Base-by-base conservation (phyloP, 768 basidiomycete genomes). In the Tylopilus subfusipes region DNA sequence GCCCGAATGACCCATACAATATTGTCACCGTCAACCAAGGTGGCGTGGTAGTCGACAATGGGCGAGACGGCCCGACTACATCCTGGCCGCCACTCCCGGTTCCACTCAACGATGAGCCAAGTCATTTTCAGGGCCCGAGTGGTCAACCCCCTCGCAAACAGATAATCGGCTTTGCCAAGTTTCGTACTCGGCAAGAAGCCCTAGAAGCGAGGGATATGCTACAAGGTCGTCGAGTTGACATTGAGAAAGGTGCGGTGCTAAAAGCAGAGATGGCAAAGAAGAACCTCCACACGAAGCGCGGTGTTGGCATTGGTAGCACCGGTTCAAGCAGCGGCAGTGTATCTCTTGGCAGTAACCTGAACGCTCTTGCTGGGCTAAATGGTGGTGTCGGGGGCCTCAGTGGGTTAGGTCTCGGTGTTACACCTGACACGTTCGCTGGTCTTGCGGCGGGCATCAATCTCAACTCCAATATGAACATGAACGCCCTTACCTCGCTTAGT, bases 211-310 rank as follows among this genome's bases (percentile, higher is more conserved):
- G 90, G 36, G 96, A 98, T 64, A 78, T 84, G 7, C 76, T 99
- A 6, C 93, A 95, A 68, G 94, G 96, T 6, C 79, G 88, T 50
- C 81, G 92, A 52, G 90, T 98, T 33, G 97, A 98, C 64, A 83
- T 90, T 30, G 90, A 98, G 71, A 93, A 93, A 64, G 93, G 93
- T 14, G 85, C 91, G 1, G 87, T 94, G 3, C 71, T 99, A 36
- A 98, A 98, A 71, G 97, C 96, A 21, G 97, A 98, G 74, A 98
- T 99, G 95, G 97, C 97, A 19, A 98, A 98, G 83, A 99, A 99
- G 82, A 98, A 99, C 66, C 72, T 99, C 36, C 96, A 99, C 66
- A 96, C 94, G 19, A 97, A 96, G 75, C 78, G 92, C 36, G 90
- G 90, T 3, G 85, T 93, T 22, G 90, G 90, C n/a, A 83, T 83